Conservation (phyloP, 768 basidiomycete genomes). For the Naganishia randhawae region DNA sequence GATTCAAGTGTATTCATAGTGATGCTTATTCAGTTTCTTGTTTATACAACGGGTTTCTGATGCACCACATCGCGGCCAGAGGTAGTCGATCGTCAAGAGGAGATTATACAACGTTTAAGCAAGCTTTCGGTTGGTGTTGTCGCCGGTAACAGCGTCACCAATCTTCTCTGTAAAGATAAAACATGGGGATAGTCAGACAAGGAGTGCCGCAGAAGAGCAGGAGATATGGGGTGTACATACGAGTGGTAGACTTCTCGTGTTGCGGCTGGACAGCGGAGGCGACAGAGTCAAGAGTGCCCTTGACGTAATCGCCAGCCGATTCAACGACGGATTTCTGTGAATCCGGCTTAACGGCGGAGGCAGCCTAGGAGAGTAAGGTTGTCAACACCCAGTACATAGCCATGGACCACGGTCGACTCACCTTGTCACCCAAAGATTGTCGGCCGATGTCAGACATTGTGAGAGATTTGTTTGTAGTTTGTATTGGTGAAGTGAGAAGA, state of each 20-base stretch:
- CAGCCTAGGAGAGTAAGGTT: no score
- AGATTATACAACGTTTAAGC: slow-evolving; percentile 1
- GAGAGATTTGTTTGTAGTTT: slow-evolving; percentile 28
- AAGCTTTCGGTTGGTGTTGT: slow-evolving; percentile 29
- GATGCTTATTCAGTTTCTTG: not conserved
- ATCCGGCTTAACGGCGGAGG: slow-evolving; percentile 43
- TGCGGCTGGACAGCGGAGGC: slow-evolving; percentile 30
- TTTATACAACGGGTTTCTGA: slow-evolving; percentile 17
- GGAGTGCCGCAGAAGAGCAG: not conserved
- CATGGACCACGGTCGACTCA: no score
- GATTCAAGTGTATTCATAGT: slow-evolving; percentile 4
- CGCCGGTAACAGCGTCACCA: slow-evolving; percentile 24
- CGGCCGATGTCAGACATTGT: slow-evolving; percentile 50
- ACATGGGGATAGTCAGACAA: not conserved
- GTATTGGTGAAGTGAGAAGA: slow-evolving; percentile 31
- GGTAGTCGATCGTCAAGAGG: not conserved
- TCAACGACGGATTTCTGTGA: slow-evolving; percentile 35
- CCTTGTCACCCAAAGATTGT: slow-evolving; percentile 50
- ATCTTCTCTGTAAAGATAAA: slow-evolving; percentile 12
- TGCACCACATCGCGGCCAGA: not conserved
- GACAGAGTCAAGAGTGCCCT: slow-evolving; percentile 36
- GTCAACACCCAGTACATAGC: no score
- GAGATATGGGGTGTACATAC: not conserved
- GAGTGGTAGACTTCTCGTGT: slow-evolving; percentile 18
- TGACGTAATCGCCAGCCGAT: slow-evolving; percentile 38